Percentiles rank a stretch among this genome's conserved stretches.
These are phyloP conservation scores for Jimgerdemannia lactiflua DNA, from an alignment of 192 early-diverging fungal species.

Conservation along the genomic window DNA sequence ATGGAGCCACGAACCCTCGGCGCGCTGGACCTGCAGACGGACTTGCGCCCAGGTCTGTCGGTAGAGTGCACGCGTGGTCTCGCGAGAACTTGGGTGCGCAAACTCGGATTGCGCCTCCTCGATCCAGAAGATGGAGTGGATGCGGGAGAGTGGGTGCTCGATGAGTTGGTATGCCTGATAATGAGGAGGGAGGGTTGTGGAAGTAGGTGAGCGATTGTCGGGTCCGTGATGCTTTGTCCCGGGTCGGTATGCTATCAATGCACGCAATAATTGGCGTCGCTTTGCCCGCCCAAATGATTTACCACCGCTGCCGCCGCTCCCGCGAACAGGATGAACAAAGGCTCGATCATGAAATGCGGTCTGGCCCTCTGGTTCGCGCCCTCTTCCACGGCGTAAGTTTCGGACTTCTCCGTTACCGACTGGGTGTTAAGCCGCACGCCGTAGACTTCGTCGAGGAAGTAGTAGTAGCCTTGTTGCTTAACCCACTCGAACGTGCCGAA, in stretches of 20 bases:
- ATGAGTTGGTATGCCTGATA: constrained; percentile 63
- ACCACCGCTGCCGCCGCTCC: constrained; percentile 36
- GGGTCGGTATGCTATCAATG: no score
- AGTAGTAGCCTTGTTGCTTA: constrained; percentile 69
- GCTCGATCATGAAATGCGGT: constrained; percentile 31
- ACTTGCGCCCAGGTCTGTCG: constrained; percentile 50
- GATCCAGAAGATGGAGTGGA: constrained; percentile 63
- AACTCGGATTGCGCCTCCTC: constrained; percentile 56
- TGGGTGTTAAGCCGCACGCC: constrained; percentile 14
- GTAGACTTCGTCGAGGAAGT: constrained; percentile 50
- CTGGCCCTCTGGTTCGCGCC: constrained; percentile 4
- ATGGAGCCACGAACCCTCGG: constrained; percentile 38
- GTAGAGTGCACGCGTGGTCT: constrained; percentile 43
- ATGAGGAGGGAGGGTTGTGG: no score
- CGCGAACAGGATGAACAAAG: constrained; percentile 35
- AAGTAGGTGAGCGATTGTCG: no score
- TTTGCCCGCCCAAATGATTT: neutral
- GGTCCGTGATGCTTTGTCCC: no score
- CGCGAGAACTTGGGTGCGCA: constrained; percentile 33
- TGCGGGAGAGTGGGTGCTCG: constrained; percentile 68
- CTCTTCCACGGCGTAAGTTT: neutral
- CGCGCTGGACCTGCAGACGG: constrained; percentile 30
- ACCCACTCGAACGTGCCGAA: constrained; percentile 78
- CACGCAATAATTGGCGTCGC: neutral
- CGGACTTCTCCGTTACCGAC: neutral